Conservation (phyloP, 208 protist genomes). For the Borovskyia barvae region DNA sequence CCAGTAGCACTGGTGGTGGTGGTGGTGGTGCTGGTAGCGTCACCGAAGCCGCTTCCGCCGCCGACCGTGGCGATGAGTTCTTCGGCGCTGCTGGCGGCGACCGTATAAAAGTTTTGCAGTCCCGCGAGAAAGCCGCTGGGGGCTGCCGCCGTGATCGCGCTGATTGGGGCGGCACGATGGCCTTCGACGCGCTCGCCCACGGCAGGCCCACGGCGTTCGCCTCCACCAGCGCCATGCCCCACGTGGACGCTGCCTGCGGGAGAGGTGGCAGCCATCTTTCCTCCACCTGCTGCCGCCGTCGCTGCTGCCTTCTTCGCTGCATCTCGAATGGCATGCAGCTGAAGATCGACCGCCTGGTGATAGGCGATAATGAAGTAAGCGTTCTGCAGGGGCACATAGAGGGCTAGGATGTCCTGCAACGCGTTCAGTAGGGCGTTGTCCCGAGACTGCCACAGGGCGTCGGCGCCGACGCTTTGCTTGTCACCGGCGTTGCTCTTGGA, state of each 20-base stretch:
- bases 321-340: constrained; percentile 42
- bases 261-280: background rate
- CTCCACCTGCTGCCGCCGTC: background rate
- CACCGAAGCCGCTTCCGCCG: constrained; percentile 5
- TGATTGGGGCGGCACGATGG: background rate
- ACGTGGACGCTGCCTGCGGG: too few species aligned
- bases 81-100: constrained; percentile 36
- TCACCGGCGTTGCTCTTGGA: background rate
- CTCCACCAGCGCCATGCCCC: background rate
- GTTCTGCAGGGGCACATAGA: constrained; percentile 80
- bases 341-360: constrained; percentile 67
- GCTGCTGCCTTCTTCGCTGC: constrained; percentile 16
- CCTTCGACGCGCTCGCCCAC: background rate
- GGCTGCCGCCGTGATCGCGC: constrained; percentile 11
- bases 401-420: constrained; percentile 72
- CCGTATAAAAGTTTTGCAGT: constrained; percentile 55
- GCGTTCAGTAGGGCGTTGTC: constrained; percentile 59
- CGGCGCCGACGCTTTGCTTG: background rate
- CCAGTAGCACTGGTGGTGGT: background rate
- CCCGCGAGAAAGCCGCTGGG: constrained; percentile 57
- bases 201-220: background rate
- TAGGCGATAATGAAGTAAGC: constrained; percentile 76
- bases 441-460: constrained; percentile 22
- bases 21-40: background rate
- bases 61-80: constrained; percentile 23